Percentiles rank a stretch among this genome's conserved stretches.
Conservation (phyloP, 331 rosid genomes). For the Acacia concinna region DNA sequence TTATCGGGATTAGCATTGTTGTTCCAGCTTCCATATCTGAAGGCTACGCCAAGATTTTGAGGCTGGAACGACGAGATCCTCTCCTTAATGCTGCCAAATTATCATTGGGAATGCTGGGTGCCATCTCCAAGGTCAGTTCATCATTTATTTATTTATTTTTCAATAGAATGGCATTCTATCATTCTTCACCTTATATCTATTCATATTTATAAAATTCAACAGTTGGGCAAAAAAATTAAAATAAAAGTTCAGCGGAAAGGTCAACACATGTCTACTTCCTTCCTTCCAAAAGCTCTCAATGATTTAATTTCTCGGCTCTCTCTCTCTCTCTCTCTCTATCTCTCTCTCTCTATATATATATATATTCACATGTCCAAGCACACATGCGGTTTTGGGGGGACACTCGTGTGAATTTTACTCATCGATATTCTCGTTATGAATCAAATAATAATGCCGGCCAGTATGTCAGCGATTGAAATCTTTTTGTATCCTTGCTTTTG, state of each 20-base stretch:
- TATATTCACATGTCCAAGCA: background rate
- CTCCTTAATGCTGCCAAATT: conserved; percentile 62
- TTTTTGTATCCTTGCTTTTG: background rate
- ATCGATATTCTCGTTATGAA: background rate
- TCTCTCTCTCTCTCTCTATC: no score
- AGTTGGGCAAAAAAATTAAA: no score
- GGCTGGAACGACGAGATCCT: conserved; percentile 41
- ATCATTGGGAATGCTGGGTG: conserved; percentile 66
- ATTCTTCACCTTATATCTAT: background rate
- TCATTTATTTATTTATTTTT: no score
- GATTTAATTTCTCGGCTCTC: no score
- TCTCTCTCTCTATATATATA: no score
- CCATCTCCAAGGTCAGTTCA: conserved; percentile 67
- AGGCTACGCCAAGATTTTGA: conserved; percentile 60
- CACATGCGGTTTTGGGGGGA: background rate
- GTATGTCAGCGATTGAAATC: background rate
- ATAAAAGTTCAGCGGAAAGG: no score
- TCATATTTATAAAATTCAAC: background rate
- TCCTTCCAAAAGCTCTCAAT: background rate
- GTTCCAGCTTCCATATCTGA: conserved; percentile 55
- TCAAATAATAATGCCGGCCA: background rate
- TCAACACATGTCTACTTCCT: background rate
- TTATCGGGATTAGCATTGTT: conserved; percentile 51
- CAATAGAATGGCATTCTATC: no score
- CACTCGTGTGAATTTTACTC: background rate